Conservation (phyloP, 2,329 filamentous ascomycete species). For the Neofusicoccum kwambonambiense region DNA sequence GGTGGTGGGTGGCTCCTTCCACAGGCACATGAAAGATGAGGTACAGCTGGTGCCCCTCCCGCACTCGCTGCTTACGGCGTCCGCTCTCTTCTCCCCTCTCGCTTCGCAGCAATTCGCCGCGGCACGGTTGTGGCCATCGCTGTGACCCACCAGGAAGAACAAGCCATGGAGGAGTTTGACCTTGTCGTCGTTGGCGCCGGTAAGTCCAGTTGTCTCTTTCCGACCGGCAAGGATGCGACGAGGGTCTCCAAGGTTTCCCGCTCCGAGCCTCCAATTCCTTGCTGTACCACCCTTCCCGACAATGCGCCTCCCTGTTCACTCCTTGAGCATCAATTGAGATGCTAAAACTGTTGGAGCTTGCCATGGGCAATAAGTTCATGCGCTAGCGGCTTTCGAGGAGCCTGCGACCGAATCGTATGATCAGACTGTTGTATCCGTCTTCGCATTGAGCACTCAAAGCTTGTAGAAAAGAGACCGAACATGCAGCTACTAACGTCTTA, state of each 20-base stretch:
- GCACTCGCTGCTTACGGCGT: neutral
- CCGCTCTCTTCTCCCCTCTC: neutral
- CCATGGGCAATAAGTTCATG: neutral
- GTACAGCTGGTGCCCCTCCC: neutral
- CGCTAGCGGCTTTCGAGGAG: neutral
- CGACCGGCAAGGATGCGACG: neutral
- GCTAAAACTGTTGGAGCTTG: neutral
- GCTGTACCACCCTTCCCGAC: neutral
- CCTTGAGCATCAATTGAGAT: neutral
- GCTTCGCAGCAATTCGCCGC: neutral
- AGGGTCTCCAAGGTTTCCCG: neutral
- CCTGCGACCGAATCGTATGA: neutral
- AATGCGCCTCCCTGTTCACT: neutral
- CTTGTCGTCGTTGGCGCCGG: constrained; percentile 32
- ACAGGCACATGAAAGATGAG: neutral
- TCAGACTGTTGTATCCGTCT: neutral
- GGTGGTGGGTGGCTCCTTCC: neutral
- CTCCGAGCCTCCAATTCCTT: neutral
- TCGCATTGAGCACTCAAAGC: too few relatives aligned
- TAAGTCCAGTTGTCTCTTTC: constrained; percentile 16
- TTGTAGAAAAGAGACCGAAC: neutral
- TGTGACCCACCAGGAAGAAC: neutral
- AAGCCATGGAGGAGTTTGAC: constrained; percentile 20
- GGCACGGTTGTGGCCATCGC: neutral
- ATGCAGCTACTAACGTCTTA: neutral